A percentile compares a stretch with the other conserved stretches of the same genome.
Evolutionary conservation across 2,329 filamentous ascomycete species (phyloP).

Genomic region (Colletotrichum coccodes): DNA sequence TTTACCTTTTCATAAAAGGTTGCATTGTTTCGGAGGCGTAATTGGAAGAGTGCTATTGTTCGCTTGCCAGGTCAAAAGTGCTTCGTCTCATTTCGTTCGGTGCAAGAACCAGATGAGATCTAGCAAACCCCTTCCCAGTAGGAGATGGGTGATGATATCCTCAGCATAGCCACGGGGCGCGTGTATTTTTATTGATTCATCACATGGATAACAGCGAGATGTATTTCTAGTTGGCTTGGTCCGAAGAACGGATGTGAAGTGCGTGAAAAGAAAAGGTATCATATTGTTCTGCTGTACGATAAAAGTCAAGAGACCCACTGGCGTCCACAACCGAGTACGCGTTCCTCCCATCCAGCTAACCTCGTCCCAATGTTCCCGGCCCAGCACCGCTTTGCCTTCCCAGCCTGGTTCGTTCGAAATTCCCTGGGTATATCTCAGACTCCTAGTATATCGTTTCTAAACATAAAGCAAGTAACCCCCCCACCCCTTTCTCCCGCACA

Average conservation of each 20-base stretch:
- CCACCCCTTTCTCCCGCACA: background rate
- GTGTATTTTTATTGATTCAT: background rate
- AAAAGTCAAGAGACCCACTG: background rate
- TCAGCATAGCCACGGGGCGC: too few species aligned
- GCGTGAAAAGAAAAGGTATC: background rate
- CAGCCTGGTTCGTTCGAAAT: background rate
- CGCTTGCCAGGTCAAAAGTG: background rate
- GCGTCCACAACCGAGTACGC: background rate
- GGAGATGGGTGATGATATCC: too few species aligned
- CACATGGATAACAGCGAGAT: too few species aligned
- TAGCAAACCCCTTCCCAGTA: background rate
- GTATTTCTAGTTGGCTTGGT: too few species aligned
- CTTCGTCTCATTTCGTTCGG: too few species aligned
- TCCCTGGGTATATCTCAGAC: conserved; percentile 19
- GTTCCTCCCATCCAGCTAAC: background rate
- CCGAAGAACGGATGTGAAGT: background rate
- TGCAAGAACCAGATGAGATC: background rate
- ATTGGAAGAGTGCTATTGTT: background rate
- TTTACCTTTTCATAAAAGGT: background rate
- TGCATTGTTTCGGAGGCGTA: background rate
- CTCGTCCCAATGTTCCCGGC: background rate
- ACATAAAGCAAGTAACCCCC: background rate
- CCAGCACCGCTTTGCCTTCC: background rate
- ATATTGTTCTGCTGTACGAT: background rate
- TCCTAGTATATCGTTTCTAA: background rate